Evolutionary conservation across 768 basidiomycete species (phyloP), one percentile per base, ranked within the genome.

Genomic region (Hygrophorus russula): DNA sequence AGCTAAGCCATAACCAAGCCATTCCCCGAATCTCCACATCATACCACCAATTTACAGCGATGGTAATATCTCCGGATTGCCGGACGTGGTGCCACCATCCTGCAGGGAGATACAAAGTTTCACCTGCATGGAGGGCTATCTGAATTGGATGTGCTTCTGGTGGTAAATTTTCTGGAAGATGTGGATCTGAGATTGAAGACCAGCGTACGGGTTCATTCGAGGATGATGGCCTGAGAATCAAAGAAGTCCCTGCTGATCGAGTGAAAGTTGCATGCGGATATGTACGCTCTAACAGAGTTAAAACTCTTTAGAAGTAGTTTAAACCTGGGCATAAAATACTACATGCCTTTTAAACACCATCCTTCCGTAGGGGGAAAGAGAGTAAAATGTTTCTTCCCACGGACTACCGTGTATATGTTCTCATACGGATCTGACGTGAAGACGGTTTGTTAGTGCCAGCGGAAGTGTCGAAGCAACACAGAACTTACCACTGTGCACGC

Each of bases 31-130:
- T 71, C 56, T 88, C 82, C 50, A 82, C 70, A 53, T 92, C 88
- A 56, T 87, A 89, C 88, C 88, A 92, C 80, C 84, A 90, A 54
- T 92, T 92, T 15, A 87, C 52, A 1, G 86, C 85, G 46, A 90
- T 75, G 1, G 74, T 78, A 17, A 68, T 64, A 46, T 69, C 65
- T 3, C 69, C 72, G 3, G 72, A 65, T 56, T 96, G 92, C 32
- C 76, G 70, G 29, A 94, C 89, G 54, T 87, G 74, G 57, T 94
- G 92, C 82, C 84, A 94, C 93, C 93, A 96, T 0, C 88, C 82
- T 4, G 82, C 74, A n/a, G 93, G 93, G 14, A 96, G 74, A 60
- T 90, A 94, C 14, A 96, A 62, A 0, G 82, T 79, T 50, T 93
- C 83, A 3, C 92, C 91, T 5, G 76, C 73, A 3, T 63, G 48